Percentiles rank a stretch among this genome's conserved stretches.
Evolutionary conservation across 2,329 filamentous ascomycete species (phyloP).

Genomic region (Colletotrichum paranaense): DNA sequence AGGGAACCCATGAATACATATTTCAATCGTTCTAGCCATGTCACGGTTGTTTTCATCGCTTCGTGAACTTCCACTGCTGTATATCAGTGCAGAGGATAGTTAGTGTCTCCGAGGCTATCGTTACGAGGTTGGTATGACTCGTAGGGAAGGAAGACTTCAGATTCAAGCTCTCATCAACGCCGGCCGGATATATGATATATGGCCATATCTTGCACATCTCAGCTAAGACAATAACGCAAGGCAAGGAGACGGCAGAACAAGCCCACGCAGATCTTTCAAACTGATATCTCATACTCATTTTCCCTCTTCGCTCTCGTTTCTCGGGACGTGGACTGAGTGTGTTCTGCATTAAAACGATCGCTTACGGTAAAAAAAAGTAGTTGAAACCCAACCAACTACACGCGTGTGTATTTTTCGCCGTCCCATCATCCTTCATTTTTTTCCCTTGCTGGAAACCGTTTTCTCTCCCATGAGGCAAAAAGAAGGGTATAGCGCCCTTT

Average conservation of each 20-base stretch:
- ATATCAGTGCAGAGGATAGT: not conserved
- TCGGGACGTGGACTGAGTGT: not conserved
- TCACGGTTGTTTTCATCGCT: not conserved
- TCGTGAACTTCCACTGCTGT: not conserved
- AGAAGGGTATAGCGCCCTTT: conserved; percentile 24
- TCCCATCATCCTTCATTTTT: conserved; percentile 10
- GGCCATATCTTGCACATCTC: not conserved
- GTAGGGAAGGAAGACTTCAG: not conserved
- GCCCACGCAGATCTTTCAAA: not conserved
- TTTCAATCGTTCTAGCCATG: conserved; percentile 32
- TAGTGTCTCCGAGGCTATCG: no score
- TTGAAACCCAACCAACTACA: conserved; percentile 28
- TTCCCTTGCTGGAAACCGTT: not conserved
- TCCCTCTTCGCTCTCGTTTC: conserved; percentile 2
- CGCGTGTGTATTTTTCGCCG: conserved; percentile 24
- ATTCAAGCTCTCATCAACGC: not conserved
- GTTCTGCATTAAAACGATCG: conserved; percentile 33
- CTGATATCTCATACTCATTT: not conserved
- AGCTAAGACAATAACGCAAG: not conserved
- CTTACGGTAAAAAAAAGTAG: conserved; percentile 30
- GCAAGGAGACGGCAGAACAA: not conserved
- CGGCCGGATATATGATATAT: not conserved
- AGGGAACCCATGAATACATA: conserved; percentile 32
- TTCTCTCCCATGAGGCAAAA: conserved; percentile 2
- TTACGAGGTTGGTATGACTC: not conserved